These are phyloP conservation scores for Lasiodiplodia gonubiensis DNA, from an alignment of 2,329 filamentous ascomycete genomes.

Conservation along the genomic window DNA sequence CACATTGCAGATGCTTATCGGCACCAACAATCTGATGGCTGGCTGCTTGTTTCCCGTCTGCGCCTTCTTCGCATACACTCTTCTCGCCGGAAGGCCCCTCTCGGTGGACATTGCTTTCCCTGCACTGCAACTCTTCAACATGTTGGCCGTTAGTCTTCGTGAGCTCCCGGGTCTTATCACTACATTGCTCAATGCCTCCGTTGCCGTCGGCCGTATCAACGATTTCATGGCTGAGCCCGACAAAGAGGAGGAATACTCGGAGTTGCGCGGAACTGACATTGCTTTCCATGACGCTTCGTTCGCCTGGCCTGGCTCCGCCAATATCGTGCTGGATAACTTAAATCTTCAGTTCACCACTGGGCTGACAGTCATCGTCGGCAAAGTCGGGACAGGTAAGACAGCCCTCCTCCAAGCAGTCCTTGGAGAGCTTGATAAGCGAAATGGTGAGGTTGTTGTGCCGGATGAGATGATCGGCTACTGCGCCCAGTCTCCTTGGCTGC, in stretches of 20 bases:
- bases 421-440: slow-evolving; percentile 62
- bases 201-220: slow-evolving; percentile 81
- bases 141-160: slow-evolving; percentile 75
- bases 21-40: slow-evolving; percentile 72
- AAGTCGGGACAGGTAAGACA: slow-evolving; percentile 69
- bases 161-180: slow-evolving; percentile 79
- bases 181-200: slow-evolving; percentile 78
- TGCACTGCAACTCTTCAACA: slow-evolving; percentile 77
- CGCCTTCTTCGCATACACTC: slow-evolving; percentile 81
- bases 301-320: slow-evolving; percentile 74
- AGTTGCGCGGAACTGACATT: slow-evolving; percentile 49
- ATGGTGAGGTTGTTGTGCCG: slow-evolving; percentile 58
- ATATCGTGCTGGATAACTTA: slow-evolving; percentile 61
- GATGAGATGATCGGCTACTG: slow-evolving; percentile 67
- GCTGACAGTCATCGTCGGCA: slow-evolving; percentile 66
- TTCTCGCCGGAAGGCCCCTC: slow-evolving; percentile 69
- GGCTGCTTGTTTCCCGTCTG: slow-evolving; percentile 79
- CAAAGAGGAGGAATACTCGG: slow-evolving; percentile 61
- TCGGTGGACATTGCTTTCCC: slow-evolving; percentile 86
- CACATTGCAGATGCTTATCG: slow-evolving; percentile 67
- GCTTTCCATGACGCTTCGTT: slow-evolving; percentile 71
- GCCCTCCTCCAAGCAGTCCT: slow-evolving; percentile 64
- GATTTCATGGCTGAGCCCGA: slow-evolving; percentile 86
- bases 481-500: slow-evolving; percentile 70
- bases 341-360: slow-evolving; percentile 61